Base-by-base conservation (phyloP, 116 monocot genomes). In the Zostera marina region DNA sequence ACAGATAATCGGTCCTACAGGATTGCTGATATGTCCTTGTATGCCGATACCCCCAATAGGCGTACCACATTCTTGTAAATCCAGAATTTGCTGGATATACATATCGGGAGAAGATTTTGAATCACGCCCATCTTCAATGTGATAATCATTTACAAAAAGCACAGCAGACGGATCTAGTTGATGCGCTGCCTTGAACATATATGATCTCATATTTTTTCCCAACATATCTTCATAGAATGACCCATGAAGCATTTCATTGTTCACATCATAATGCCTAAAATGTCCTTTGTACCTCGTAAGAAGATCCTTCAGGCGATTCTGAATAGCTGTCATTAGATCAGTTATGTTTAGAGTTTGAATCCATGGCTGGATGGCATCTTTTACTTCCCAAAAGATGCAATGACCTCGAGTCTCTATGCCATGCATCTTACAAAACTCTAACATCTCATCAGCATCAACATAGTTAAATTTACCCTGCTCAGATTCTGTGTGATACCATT, bases 201-300 rank as follows among this genome's bases (percentile, higher is more conserved):
- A 73, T 24, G 77, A 69, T 57, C 75, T 55, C 45, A 85, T 79
- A 45, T 79, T 81, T n/a, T 47, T 67, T 15, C 91, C 91, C 17
- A 91, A 48, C 43, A 61, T 79, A 55, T 85, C 77, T 58, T 66
- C 61, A 57, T 56, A 91, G 47, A 91, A 91, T n/a, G 82, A 79
- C 3, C 85, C 91, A 75, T 91, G 91, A 42, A 91, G 91, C 91
- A 91, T 91, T 65, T 91, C 91, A 56, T 91, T 91, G 62, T 91
- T 91, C 57, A 91, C 91, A 73, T 91, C 91, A 68, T 79, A 74
- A 64, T 91, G 91, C 44, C 47, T 68, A 32, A 91, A 91, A 32
- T 53, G 67, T 42, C 85, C 79, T 64, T 56, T 77, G 42, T 85
- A 91, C 44, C 82, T 64, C 15, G 68, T 53, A 12, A 91, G 75